Base-by-base conservation (phyloP, 352 stramenopile species). In the Phytopythium mirpurense region DNA sequence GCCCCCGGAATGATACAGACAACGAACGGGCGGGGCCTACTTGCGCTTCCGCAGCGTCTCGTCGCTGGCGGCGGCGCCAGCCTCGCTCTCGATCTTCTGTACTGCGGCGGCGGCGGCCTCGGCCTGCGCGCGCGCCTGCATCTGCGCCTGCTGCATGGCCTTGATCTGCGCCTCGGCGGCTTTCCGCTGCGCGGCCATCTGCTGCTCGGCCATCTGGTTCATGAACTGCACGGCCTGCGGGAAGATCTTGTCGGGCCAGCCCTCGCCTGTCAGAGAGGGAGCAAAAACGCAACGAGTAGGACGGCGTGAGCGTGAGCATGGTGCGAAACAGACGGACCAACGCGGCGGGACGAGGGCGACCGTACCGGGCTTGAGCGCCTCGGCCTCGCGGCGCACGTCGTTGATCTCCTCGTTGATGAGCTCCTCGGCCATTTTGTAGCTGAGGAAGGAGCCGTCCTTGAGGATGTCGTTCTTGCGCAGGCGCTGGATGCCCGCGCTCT, bases 401-500 rank as follows among this genome's bases (percentile, higher is more conserved):
- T 89, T 90, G 62, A 93, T 91, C 65, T 93, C 83, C 26, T 91
- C 73, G 62, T 88, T 90, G 54, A 93, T 91, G 60, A 93, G 72
- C 54, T 93, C 80, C 67, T 93, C 83, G 35, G 83, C 83, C 60
- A 90, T 56, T 64, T 93, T 93, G 68, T 90, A 93, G 70, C 81
- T 93, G 29, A 93, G 67, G 68, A 81, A 93, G 16, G 83, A 90
- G 51, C 83, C 81, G 63, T 93, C 83, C 61, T 93, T 93, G 36
- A 93, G 67, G 50, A 93, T 90, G 63, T 93, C 83, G 63, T 93
- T 93, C 65, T 86, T 86, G 73, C 90, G 90, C 5, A 93, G 63
- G 21, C 77, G 74, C 65, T 93, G 83, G 63, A 93, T 93, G 57
- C 83, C 83, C 4, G 77, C 69, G 60, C 74, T 88, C 65, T 93